These are phyloP conservation scores for Pyrenophora seminiperda DNA, from an alignment of 2,329 filamentous ascomycete species.

Conservation along the genomic window DNA sequence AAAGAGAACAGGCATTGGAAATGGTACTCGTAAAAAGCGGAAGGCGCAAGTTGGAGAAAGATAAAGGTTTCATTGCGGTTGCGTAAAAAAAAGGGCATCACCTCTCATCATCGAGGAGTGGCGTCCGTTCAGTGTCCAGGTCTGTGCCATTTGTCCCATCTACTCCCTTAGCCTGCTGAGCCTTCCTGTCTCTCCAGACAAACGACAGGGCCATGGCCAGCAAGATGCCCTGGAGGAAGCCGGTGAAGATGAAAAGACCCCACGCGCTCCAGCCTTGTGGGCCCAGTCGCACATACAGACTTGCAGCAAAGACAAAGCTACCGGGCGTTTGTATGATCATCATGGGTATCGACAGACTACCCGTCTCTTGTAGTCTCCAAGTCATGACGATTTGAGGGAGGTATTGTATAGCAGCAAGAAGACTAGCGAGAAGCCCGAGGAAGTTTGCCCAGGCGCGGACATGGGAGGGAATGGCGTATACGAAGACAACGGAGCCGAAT, in stretches of 20 bases:
- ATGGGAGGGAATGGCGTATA: constrained; percentile 66
- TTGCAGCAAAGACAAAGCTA: constrained; percentile 85
- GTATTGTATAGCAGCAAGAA: constrained; percentile 86
- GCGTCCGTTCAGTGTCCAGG: constrained; percentile 6
- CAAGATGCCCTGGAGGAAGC: constrained; percentile 79
- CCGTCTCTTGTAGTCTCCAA: constrained; percentile 80
- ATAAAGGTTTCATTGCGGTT: too few species aligned
- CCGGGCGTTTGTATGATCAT: constrained; percentile 98
- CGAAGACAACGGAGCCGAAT: constrained; percentile 66
- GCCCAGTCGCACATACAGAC: constrained; percentile 79
- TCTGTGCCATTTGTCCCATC: constrained; percentile 1
- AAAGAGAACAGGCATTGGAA: too few species aligned
- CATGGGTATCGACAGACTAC: constrained; percentile 93
- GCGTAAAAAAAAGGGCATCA: background rate
- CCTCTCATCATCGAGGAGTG: constrained; percentile 5
- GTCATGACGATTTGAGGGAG: constrained; percentile 95
- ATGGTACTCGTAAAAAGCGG: too few species aligned
- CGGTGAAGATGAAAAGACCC: constrained; percentile 88
- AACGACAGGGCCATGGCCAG: constrained; percentile 82
- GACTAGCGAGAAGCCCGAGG: constrained; percentile 77
- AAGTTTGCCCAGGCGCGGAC: constrained; percentile 83
- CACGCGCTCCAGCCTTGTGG: constrained; percentile 91
- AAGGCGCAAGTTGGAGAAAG: too few species aligned
- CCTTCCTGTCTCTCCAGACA: constrained; percentile 58
- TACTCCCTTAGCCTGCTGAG: constrained; percentile 2